A percentile compares a stretch with the other conserved stretches of the same genome.
phyloP scores from a whole-genome alignment of 2,329 filamentous ascomycete species.

The Aspergillus sp. region DNA sequence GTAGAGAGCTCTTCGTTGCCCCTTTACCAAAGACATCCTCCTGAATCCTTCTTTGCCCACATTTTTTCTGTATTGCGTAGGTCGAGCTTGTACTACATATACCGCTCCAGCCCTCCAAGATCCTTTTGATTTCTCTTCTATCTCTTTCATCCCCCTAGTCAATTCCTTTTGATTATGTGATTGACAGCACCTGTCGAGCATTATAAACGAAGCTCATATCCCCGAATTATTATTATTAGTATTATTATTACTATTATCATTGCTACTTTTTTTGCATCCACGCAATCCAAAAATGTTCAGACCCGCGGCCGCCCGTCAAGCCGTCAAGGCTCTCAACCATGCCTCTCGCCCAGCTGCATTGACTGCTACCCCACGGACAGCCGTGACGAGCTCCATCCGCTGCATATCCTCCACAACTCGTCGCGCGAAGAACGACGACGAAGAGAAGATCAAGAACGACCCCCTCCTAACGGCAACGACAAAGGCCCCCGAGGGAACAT shows the following conservation, averaged over 20 bases:
- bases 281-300: constrained; percentile 28
- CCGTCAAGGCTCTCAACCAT: constrained; percentile 23
- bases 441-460: constrained; percentile 26
- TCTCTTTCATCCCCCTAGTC: neutral
- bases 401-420: constrained; percentile 31
- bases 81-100: constrained; percentile 2
- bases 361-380: constrained; percentile 13
- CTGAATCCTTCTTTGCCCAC: neutral
- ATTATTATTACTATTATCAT: neutral
- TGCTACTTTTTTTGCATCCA: neutral
- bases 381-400: constrained; percentile 19
- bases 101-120: neutral
- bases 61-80: neutral
- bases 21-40: constrained; percentile 8
- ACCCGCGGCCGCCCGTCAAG: constrained; percentile 25
- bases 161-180: neutral
- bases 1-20: constrained; percentile 4
- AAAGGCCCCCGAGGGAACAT: constrained; percentile 29
- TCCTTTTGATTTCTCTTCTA: neutral
- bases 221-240: neutral
- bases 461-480: constrained; percentile 28
- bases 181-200: neutral
- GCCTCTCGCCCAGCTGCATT: constrained; percentile 20
- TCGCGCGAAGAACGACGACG: constrained; percentile 23
- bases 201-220: neutral